A percentile compares a stretch with the other conserved stretches of the same genome.
phyloP scores from a whole-genome alignment of 352 stramenopile genomes.

The Aphanomyces euteiches region DNA sequence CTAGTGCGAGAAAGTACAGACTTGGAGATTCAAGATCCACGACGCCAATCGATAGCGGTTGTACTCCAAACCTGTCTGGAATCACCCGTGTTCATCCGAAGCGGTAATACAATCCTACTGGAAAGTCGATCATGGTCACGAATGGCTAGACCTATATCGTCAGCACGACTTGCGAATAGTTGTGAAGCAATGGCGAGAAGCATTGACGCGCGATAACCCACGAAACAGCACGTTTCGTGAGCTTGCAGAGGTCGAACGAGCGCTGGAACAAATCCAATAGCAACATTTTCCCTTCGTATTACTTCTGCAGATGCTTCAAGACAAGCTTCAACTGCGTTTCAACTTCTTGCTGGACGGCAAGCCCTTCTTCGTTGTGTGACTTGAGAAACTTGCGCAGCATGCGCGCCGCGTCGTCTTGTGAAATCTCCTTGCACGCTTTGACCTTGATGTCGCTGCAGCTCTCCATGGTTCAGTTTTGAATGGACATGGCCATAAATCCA shows the following conservation, averaged over 20 bases:
- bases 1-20: constrained; percentile 23
- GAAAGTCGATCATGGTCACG: neutral
- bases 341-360: constrained; percentile 23
- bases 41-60: neutral
- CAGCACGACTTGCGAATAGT: neutral
- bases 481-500: too few species aligned
- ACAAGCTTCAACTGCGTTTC: constrained; percentile 23
- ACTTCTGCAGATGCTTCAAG: constrained; percentile 12
- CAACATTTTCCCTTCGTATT: neutral
- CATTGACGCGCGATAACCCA: neutral
- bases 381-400: constrained; percentile 22
- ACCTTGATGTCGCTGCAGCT: constrained; percentile 22
- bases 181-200: constrained; percentile 8
- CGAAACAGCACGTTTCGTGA: neutral
- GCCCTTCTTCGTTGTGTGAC: constrained; percentile 15
- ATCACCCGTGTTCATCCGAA: neutral
- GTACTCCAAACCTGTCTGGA: neutral
- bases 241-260: neutral
- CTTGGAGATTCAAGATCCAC: constrained; percentile 16
- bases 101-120: too few species aligned
- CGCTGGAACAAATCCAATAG: neutral
- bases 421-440: constrained; percentile 4
- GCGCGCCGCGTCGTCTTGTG: constrained; percentile 8
- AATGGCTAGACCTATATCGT: neutral
- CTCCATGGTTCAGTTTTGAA: neutral